Evolutionary conservation across 768 basidiomycete genomes (phyloP).

Genomic region (Pholiota conissans): DNA sequence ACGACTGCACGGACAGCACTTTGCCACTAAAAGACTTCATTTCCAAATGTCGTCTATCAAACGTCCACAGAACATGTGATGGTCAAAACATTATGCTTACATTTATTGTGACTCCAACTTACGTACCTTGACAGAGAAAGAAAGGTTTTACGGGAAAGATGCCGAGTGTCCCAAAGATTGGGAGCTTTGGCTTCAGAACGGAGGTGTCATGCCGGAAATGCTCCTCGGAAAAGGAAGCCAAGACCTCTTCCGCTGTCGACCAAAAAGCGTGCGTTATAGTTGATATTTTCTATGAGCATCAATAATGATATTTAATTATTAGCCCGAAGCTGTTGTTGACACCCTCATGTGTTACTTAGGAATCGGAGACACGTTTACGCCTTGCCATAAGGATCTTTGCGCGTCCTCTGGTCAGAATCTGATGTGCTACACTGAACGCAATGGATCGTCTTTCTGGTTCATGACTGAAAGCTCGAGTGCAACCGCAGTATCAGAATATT

Average conservation of each 20-base stretch:
- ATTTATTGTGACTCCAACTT: conserved; percentile 1
- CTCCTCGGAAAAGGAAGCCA: conserved; percentile 53
- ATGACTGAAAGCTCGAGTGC: conserved; percentile 71
- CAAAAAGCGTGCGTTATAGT: conserved; percentile 43
- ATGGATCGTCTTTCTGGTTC: conserved; percentile 82
- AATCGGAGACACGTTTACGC: conserved; percentile 79
- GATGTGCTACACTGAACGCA: conserved; percentile 78
- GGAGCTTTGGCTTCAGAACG: conserved; percentile 56
- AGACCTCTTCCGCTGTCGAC: conserved; percentile 61
- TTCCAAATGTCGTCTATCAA: conserved; percentile 29
- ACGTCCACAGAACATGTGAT: conserved; percentile 29
- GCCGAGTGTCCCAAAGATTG: conserved; percentile 65
- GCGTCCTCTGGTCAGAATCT: conserved; percentile 85
- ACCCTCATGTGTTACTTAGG: conserved; percentile 88
- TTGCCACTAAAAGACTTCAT: conserved; percentile 58
- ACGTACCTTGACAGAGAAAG: conserved; percentile 40
- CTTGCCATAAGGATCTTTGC: conserved; percentile 84
- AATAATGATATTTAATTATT: conserved; percentile 4
- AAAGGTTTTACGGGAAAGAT: conserved; percentile 79
- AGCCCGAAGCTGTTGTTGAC: conserved; percentile 56
- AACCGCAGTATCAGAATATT: conserved; percentile 54
- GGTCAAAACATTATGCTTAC: conserved; percentile 35
- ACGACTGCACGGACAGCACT: conserved; percentile 50
- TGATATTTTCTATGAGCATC: background rate
- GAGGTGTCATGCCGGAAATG: conserved; percentile 47